Base-by-base conservation (phyloP, 2,329 filamentous ascomycete genomes). In the Alternaria ventricosa region DNA sequence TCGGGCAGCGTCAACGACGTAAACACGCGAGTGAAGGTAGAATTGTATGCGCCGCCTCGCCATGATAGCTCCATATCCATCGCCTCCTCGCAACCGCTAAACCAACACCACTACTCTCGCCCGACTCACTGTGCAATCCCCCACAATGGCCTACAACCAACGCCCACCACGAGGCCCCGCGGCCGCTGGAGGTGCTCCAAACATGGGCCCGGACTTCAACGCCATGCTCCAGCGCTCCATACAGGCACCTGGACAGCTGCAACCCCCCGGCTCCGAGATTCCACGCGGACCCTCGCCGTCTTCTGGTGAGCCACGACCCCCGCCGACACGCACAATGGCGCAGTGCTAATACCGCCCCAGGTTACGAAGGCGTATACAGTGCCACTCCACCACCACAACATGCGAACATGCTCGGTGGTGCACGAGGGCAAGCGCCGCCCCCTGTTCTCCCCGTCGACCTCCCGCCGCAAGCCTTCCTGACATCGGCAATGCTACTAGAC, bases 391-490 rank as follows among this genome's bases (percentile, higher is more conserved):
- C 83, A 6, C 87, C 88, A 67, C 91, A 93, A 81, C 66, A 71
- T 45, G 64, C 71, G 20, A 73, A 71, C 53, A 69, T 67, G 5
- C 71, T 78, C n/a, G 76, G 76, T 30, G 75, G 73, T 50, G 75
- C 69, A 57, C 54, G 73, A 63, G 69, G 63, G 23, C 51, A 63
- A 7, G 63, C 65, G 9, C 66, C 74, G 3, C 75, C 71, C 57
- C 71, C 68, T 12, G 71, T 78, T 41, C 67, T 78, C 7, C 76
- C 76, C 25, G 55, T 75, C 30, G 77, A 78, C 46, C 84, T 95
- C 43, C 92, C 92, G 13, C 94, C 94, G 63, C 95, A 99, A 84
- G 97, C 98, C 91, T 99, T 99, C 83, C 97, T 96, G 18, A 99
- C 96, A 30, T 96, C 96, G 30, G 94, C 96, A 58, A 96, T 98